These are phyloP conservation scores for Neurospora sp. DNA, from an alignment of 2,329 filamentous ascomycete genomes.

Conservation along the genomic window DNA sequence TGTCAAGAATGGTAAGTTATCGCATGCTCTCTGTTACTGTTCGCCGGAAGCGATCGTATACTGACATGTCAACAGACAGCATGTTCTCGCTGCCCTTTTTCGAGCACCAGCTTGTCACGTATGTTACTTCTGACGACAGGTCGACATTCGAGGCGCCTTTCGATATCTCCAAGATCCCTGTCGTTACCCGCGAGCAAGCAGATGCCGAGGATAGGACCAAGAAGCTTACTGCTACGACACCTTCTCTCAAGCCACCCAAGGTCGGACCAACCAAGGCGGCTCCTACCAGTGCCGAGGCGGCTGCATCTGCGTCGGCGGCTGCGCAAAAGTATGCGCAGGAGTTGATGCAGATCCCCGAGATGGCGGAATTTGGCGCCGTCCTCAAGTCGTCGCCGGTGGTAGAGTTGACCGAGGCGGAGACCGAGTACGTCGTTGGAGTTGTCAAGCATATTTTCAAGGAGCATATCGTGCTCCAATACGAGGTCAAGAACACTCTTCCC, in stretches of 20 bases:
- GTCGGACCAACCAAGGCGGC: conserved; percentile 65
- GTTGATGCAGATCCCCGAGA: conserved; percentile 79
- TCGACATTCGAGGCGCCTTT: conserved; percentile 77
- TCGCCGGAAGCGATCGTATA: conserved; percentile 1
- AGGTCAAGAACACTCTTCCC: conserved; percentile 93
- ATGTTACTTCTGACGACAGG: conserved; percentile 87
- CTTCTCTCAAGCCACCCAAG: conserved; percentile 88
- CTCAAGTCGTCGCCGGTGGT: conserved; percentile 83
- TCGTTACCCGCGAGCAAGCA: conserved; percentile 91
- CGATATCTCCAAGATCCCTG: conserved; percentile 81
- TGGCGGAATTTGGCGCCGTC: conserved; percentile 79
- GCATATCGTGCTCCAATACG: conserved; percentile 89
- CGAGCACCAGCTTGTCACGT: conserved; percentile 95
- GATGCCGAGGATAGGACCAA: conserved; percentile 93
- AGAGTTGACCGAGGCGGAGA: conserved; percentile 93
- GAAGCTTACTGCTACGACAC: conserved; percentile 88
- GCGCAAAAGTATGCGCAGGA: conserved; percentile 86
- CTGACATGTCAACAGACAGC: conserved; percentile 52
- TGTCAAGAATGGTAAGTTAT: conserved; percentile 72
- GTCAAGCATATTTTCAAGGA: conserved; percentile 98
- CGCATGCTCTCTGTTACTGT: neutral
- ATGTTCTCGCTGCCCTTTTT: conserved; percentile 94
- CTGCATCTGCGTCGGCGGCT: conserved; percentile 65
- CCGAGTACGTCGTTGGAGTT: conserved; percentile 88
- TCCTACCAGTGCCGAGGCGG: conserved; percentile 60